Evolutionary conservation across 202 grass and related monocot genomes (phyloP).

Genomic region (Saccharum hybrid): DNA sequence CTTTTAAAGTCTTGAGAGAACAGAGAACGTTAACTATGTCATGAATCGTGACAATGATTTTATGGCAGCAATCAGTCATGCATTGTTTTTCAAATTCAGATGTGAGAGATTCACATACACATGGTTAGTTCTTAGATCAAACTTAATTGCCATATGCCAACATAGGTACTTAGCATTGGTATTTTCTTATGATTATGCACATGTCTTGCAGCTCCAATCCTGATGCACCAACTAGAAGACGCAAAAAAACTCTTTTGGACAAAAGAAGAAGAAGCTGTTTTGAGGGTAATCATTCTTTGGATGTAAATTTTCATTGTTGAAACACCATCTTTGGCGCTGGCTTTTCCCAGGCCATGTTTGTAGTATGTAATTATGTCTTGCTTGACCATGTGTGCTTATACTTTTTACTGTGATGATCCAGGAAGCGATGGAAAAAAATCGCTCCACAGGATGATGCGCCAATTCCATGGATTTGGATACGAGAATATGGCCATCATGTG

Average conservation of each 20-base stretch:
- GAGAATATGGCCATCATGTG: slow-evolving; percentile 39
- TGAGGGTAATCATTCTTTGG: slow-evolving; percentile 51
- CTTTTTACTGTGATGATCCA: slow-evolving; percentile 29
- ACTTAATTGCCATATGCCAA: background rate
- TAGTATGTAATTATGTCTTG: background rate
- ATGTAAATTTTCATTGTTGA: background rate
- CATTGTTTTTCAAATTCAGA: background rate
- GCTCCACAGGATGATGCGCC: background rate
- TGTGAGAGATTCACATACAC: background rate
- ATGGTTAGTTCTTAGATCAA: background rate
- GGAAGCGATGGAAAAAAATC: slow-evolving; percentile 46
- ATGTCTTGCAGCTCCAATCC: slow-evolving; percentile 44
- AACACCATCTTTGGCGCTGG: slow-evolving; percentile 1
- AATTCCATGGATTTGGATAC: slow-evolving; percentile 53
- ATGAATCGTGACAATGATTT: slow-evolving; percentile 11
- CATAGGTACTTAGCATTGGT: background rate
- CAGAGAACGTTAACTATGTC: background rate
- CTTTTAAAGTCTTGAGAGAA: background rate
- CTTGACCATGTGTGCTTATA: slow-evolving; percentile 10
- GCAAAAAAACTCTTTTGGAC: slow-evolving; percentile 51
- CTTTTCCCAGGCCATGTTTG: background rate
- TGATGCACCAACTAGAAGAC: slow-evolving; percentile 32
- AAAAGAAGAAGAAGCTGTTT: slow-evolving; percentile 27
- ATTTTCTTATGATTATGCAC: background rate
- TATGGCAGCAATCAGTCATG: background rate